Evolutionary conservation across 352 stramenopile species (phyloP).

Genomic region (Aphanomyces euteiches): DNA sequence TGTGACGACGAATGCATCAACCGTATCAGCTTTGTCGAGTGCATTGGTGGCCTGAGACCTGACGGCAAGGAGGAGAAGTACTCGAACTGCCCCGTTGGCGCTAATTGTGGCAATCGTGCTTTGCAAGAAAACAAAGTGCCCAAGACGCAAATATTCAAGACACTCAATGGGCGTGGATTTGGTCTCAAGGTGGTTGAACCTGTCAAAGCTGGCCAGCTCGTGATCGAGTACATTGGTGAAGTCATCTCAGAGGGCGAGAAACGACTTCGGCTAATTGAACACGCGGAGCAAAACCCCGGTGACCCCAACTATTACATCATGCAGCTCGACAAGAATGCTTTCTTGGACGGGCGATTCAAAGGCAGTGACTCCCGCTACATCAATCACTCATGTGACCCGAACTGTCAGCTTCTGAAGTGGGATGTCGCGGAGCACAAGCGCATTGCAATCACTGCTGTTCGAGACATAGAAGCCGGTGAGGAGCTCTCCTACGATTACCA

Average conservation of each 20-base stretch:
- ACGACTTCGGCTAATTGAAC: slow-evolving; percentile 76
- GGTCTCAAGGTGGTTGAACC: slow-evolving; percentile 76
- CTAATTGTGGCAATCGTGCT: slow-evolving; percentile 89
- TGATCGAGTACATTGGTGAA: slow-evolving; percentile 94
- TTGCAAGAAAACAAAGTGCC: slow-evolving; percentile 81
- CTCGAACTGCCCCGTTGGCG: slow-evolving; percentile 88
- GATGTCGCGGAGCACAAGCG: slow-evolving; percentile 89
- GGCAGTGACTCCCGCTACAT: slow-evolving; percentile 95
- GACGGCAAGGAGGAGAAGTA: slow-evolving; percentile 58
- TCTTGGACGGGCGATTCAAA: slow-evolving; percentile 93
- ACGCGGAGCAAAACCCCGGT: slow-evolving; percentile 82
- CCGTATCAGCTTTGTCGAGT: slow-evolving; percentile 89
- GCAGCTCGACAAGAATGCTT: slow-evolving; percentile 86
- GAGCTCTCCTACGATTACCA: slow-evolving; percentile 96
- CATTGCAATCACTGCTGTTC: slow-evolving; percentile 89
- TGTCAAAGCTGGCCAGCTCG: slow-evolving; percentile 80
- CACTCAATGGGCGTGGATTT: slow-evolving; percentile 36
- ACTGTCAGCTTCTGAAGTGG: slow-evolving; percentile 94
- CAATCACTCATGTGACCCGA: slow-evolving; percentile 96
- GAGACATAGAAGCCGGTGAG: slow-evolving; percentile 83
- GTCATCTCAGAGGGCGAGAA: slow-evolving; percentile 93
- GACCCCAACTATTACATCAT: slow-evolving; percentile 98
- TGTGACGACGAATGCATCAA: slow-evolving; percentile 95
- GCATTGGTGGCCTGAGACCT: slow-evolving; percentile 56
- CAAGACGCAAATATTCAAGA: slow-evolving; percentile 27